Base-by-base conservation (phyloP, 495 filamentous ascomycete genomes). In the Trichocladium uniseriatum region DNA sequence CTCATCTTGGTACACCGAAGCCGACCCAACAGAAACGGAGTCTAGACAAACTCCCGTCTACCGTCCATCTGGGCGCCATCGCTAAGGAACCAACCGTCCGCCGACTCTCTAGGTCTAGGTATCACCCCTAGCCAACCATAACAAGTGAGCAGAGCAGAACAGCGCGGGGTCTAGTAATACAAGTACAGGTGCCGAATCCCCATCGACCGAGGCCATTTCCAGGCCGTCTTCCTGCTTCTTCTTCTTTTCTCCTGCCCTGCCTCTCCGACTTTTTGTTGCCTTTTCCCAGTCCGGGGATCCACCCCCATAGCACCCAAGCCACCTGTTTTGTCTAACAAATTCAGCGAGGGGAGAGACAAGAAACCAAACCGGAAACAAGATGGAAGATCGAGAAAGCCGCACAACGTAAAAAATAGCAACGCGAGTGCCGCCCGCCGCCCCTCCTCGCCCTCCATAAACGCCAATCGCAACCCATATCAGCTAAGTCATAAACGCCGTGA, bases 401-500 rank as follows among this genome's bases (percentile, higher is more conserved):
- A 40, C 10, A 36, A 32, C 7, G 2, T 3, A 32, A 32, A 32
- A 38, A 36, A 34, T n/a, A 42, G 32, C 22, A 51, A 54, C 31
- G 16, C 22, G 22, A 55, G 60, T 46, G 28, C 40, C 13, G 43
- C 43, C 55, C 38, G n/a, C 20, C 44, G 10, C 16, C 31, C 8
- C 8, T 16, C 29, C 20, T 1, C 31, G 0, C 38, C 18, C 29
- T 21, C 20, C 40, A n/a, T 31, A 40, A 58, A 58, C 52, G 44
- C 55, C 55, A 55, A 45, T 48, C n/a, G 48, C 52, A 45, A 54
- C 55, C 55, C 55, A 58, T 51, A 58, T 58, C 55, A 58, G 55
- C 55, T 55, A 48, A 56, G 49, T 47, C 49, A 51, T 55, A 40
- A 55, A 58, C 45, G 53, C 53, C 48, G 45, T 45, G 44, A 24